Evolutionary conservation across 306 rosid genomes (phyloP).

Genomic region (Hylodesmum podocarpum): DNA sequence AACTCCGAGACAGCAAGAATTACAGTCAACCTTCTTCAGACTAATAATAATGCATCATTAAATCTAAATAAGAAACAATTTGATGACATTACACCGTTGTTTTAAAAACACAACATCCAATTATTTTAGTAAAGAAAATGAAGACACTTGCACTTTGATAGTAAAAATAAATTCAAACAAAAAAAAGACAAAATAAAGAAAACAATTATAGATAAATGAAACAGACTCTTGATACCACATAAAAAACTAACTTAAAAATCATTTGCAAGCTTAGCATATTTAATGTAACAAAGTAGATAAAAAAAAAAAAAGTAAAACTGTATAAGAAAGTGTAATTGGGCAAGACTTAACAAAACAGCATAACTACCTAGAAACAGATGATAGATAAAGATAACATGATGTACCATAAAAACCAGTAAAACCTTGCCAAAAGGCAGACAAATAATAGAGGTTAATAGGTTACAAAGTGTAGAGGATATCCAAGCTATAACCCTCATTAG

Average conservation of each 20-base stretch:
- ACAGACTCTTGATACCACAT: neutral
- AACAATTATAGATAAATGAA: neutral
- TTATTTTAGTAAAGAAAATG: neutral
- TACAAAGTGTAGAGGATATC: neutral
- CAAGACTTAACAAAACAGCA: neutral
- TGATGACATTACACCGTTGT: neutral
- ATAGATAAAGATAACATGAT: neutral
- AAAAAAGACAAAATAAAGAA: neutral
- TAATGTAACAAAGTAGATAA: neutral
- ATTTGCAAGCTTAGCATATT: neutral
- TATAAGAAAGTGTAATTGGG: neutral
- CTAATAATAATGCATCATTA: neutral
- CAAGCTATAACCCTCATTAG: neutral
- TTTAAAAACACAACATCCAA: neutral
- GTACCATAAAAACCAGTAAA: neutral
- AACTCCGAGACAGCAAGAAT: neutral
- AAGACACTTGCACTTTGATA: neutral
- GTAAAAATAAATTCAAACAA: neutral
- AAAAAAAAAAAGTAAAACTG: too few species aligned
- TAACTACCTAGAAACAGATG: neutral
- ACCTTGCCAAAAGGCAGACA: neutral
- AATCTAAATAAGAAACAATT: neutral
- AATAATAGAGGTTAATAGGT: neutral
- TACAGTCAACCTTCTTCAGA: neutral
- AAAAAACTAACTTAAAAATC: neutral